Conservation (phyloP, 768 basidiomycete genomes). For the Postia placenta region DNA sequence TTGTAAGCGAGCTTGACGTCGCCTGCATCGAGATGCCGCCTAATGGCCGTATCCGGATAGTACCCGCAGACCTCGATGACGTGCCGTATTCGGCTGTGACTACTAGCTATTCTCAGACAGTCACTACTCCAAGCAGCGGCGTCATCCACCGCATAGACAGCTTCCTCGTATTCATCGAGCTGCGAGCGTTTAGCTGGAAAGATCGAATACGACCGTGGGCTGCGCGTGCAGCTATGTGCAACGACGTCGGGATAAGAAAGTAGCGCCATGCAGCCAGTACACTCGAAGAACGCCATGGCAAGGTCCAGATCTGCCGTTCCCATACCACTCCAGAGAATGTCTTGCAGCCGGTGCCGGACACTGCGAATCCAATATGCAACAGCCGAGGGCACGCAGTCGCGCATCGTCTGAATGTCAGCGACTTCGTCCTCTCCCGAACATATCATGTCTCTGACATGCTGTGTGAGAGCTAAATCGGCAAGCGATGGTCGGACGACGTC, state of each 20-base stretch:
- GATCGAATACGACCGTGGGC: background rate
- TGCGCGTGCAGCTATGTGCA: conserved; percentile 1
- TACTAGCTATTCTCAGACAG: background rate
- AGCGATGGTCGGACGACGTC: background rate
- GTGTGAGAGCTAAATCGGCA: background rate
- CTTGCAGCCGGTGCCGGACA: background rate
- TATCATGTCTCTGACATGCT: background rate
- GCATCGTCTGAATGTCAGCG: background rate
- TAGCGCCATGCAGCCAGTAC: background rate
- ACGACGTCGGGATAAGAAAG: conserved; percentile 2
- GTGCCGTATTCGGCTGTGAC: background rate
- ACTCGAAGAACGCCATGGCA: background rate
- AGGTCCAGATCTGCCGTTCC: background rate
- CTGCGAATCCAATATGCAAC: background rate
- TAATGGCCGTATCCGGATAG: conserved; percentile 1
- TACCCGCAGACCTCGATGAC: conserved; percentile 1
- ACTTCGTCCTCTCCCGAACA: too few species aligned
- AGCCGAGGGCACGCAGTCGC: background rate
- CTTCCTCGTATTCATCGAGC: too few species aligned
- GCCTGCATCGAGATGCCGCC: background rate
- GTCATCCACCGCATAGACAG: too few species aligned
- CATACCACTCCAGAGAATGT: background rate
- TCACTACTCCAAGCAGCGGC: background rate
- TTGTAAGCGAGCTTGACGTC: background rate
- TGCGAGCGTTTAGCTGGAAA: too few species aligned